Base-by-base conservation (phyloP, 2,329 filamentous ascomycete species). In the Coniochaeta hoffmannii region DNA sequence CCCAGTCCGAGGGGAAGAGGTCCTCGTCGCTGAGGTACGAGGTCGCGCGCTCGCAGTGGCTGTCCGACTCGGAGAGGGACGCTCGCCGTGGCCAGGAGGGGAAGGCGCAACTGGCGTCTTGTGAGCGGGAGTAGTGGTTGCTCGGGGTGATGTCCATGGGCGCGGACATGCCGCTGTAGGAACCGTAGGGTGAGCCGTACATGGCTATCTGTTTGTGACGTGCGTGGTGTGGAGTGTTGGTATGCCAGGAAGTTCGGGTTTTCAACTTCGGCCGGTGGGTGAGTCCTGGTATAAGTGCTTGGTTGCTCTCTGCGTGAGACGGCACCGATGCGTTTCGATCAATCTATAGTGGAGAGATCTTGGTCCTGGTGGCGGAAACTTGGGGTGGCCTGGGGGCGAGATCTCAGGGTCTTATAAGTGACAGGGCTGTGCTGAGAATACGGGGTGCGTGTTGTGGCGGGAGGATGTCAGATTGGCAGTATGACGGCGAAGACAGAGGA, bases 1-100 rank as follows among this genome's bases (percentile, higher is more conserved):
- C 76, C 55, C 76, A 74, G 61, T 77, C 74, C 65, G 73, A 69
- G 56, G 79, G 74, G 68, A 82, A 79, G 68, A 82, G 41, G 62
- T 86, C 83, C 69, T 86, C 83, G 71, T 86, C 83, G 41, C 81
- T 83, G 59, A 86, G 74, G 68, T 77, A 83, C 0, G 80, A 80
- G 2, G 78, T 77, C 17, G 79, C 76, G 57, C 76, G 75, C 60
- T 74, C 69, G 50, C 73, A 68, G 57, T 69, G 67, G 54, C 65
- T 64, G 61, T 71, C 67, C 54, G 69, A 69, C 60, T 71, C 67
- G 60, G 71, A 72, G 58, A 83, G 74, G 36, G 78, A 80, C 15
- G 75, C 71, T 41, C 80, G 74, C 56, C 79, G 76, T 26, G 80
- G 80, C 81, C 81, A 84, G 24, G 78, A 82, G 28, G 81, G 81